These are phyloP conservation scores for Secale cereale DNA, from an alignment of 176 grass and related monocot species.

Conservation along the genomic window DNA sequence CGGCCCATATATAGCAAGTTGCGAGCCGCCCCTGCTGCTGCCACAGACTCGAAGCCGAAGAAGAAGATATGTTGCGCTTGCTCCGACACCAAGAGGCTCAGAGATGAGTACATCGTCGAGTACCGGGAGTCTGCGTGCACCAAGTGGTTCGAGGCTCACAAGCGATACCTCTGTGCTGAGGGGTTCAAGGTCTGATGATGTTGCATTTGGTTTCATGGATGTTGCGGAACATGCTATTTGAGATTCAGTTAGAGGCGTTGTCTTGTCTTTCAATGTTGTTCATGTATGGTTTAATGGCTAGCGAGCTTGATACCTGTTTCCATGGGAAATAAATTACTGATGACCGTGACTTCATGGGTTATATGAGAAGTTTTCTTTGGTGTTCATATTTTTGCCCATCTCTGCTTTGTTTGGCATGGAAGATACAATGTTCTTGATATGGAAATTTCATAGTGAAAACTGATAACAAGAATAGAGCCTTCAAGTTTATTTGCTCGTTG, in stretches of 20 bases:
- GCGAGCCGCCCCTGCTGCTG: too few relatives aligned
- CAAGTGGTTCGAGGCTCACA: too few relatives aligned
- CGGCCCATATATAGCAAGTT: too few relatives aligned
- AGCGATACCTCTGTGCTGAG: too few relatives aligned
- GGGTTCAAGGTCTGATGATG: too few relatives aligned
- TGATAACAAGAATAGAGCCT: constrained; percentile 3
- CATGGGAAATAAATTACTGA: neutral
- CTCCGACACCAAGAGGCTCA: too few relatives aligned
- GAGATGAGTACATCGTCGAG: too few relatives aligned
- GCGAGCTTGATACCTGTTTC: neutral
- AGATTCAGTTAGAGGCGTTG: neutral
- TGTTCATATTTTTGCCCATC: neutral
- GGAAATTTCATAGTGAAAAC: neutral
- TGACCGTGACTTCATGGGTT: neutral
- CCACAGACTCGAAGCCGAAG: too few relatives aligned
- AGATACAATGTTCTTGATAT: neutral
- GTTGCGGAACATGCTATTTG: neutral
- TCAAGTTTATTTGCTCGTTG: constrained; percentile 33
- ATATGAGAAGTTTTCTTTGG: neutral
- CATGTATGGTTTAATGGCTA: neutral
- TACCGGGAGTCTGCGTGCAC: too few relatives aligned
- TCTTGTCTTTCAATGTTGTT: neutral
- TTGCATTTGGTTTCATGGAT: neutral
- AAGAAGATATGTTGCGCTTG: too few relatives aligned
- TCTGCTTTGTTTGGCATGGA: neutral